Evolutionary conservation across 768 basidiomycete genomes (phyloP).

Genomic region (Mycena vitilis): DNA sequence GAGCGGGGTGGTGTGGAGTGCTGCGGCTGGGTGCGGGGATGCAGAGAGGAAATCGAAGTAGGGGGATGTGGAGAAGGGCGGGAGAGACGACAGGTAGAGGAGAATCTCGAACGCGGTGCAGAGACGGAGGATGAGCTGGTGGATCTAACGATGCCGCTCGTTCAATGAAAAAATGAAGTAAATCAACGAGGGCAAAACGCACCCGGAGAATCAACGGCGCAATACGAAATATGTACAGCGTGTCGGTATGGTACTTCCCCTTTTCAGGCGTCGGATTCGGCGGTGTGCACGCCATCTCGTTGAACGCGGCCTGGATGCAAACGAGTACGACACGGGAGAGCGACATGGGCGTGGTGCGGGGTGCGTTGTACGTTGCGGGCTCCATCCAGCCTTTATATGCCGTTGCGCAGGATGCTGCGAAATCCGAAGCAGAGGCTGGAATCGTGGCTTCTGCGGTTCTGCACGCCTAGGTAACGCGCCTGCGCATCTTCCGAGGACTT

Average conservation of each 20-base stretch:
- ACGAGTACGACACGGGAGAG: constrained; percentile 60
- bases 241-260: constrained; percentile 64
- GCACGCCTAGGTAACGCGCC: constrained; percentile 8
- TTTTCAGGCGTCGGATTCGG: constrained; percentile 66
- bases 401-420: background rate
- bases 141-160: constrained; percentile 48
- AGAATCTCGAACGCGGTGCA: constrained; percentile 64
- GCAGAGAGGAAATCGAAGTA: constrained; percentile 49
- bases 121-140: constrained; percentile 61
- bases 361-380: too few relatives aligned
- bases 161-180: background rate
- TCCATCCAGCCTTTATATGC: constrained; percentile 4
- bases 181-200: background rate
- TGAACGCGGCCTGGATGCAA: constrained; percentile 59
- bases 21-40: constrained; percentile 37
- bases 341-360: constrained; percentile 52
- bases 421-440: background rate
- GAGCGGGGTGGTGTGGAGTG: constrained; percentile 50
- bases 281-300: constrained; percentile 65
- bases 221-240: constrained; percentile 63
- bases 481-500: constrained; percentile 19
- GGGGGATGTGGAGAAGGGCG: constrained; percentile 46
- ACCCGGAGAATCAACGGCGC: constrained; percentile 66
- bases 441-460: constrained; percentile 21
- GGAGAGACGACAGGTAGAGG: constrained; percentile 49